Evolutionary conservation across 1,139 yeast genomes (phyloP), one percentile per base, ranked within the genome.

Genomic region (Meyerozyma elateridarum): DNA sequence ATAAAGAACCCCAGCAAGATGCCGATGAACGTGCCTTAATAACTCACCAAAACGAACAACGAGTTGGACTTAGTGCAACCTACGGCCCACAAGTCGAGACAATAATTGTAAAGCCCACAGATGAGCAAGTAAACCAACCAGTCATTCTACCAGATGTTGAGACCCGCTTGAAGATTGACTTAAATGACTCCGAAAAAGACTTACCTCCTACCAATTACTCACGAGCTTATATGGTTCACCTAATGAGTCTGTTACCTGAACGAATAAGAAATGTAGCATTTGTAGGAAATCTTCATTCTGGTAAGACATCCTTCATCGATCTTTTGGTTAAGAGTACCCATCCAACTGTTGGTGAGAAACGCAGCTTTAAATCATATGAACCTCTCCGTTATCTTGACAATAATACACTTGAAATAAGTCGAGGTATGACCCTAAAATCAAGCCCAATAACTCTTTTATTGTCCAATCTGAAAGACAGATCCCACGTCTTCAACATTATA

Each of bases 301-400:
- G 99, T 2, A 91, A 93, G 56, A 84, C 97, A 0, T 67, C 87
- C 0, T 57, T 89, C 1, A 43, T 85, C n/a, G 96, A 88, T 50
- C 56, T 74, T 58, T 55, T 89, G 20, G 75, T 87, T 0, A 44
- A 61, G 4, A 77, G 79, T 34, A 78, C 94, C 0, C 95, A 87
- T 51, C 44, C 52, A 4, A 42, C 59, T 4, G 41, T 69, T 6
- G 51, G 56, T 4, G 51, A 56, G 9, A 37, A 51, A 4, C 51
- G 45, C 43, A 39, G 51, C 32, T 31, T 54, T 39, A 57, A 61
- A 35, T 55, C 55, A 29, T 58, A 58, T 35, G 60, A 65, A 35
- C 75, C 74, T 15, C 48, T 75, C 31, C 59, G 84, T 42, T 88
- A 79, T 52, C 72, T 82, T 34, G 96, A 88, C 51, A 80, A 76